These are phyloP conservation scores for Phragmites australis DNA, from an alignment of 176 grass and related monocot species.

Conservation along the genomic window DNA sequence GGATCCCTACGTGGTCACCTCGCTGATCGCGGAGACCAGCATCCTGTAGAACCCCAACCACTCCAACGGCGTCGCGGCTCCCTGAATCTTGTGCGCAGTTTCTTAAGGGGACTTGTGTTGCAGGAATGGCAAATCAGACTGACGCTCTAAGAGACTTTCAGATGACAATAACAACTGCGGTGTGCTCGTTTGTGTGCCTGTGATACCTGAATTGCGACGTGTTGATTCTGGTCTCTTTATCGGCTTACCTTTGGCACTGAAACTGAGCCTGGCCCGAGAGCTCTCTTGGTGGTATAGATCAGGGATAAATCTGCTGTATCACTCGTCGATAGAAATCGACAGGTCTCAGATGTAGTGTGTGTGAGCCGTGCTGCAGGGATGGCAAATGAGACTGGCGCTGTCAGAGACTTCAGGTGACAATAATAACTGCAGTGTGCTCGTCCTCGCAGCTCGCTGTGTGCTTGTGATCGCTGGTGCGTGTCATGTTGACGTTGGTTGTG, in stretches of 20 bases:
- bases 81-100: background rate
- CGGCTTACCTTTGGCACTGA: background rate
- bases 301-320: too few species aligned
- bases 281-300: too few species aligned
- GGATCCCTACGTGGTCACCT: constrained; percentile 90
- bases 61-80: constrained; percentile 30
- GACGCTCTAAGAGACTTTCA: background rate
- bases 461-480: background rate
- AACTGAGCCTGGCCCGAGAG: too few species aligned
- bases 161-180: background rate
- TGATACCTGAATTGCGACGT: background rate
- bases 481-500: background rate
- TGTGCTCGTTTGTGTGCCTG: background rate
- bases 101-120: too few species aligned
- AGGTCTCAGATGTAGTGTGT: too few species aligned
- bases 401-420: background rate
- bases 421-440: background rate
- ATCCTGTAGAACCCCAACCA: constrained; percentile 49
- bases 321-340: too few species aligned
- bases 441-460: background rate
- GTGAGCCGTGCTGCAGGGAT: too few species aligned
- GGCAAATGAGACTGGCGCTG: too few species aligned
- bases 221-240: background rate
- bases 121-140: background rate
- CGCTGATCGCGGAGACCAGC: constrained; percentile 76